phyloP scores from a whole-genome alignment of 225 moss, liverwort and hornwort genomes.

The Bryum argenteum region DNA sequence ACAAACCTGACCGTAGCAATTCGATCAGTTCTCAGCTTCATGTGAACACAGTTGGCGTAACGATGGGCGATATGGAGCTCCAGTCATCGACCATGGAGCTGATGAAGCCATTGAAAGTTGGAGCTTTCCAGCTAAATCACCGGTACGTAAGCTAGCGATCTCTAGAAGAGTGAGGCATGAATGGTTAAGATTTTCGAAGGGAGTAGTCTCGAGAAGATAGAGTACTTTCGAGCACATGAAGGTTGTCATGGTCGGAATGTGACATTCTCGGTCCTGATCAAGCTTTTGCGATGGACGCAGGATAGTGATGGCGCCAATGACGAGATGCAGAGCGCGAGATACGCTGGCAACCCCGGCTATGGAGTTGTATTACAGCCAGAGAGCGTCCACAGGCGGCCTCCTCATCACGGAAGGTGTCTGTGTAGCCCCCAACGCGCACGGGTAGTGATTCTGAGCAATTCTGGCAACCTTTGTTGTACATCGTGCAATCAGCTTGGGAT shows the following conservation, averaged over 20 bases:
- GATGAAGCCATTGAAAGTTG: conserved; percentile 5
- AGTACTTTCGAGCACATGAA: no score
- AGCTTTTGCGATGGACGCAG: background rate
- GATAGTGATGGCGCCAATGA: conserved; percentile 31
- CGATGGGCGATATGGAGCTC: background rate
- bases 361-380: conserved; percentile 20
- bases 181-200: no score
- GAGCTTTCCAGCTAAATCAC: conserved; percentile 16
- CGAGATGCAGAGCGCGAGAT: conserved; percentile 23
- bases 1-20: no score
- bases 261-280: no score
- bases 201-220: no score
- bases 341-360: conserved; percentile 22
- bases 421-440: conserved; percentile 27
- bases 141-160: conserved; percentile 5
- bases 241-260: background rate
- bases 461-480: background rate
- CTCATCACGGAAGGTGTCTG: conserved; percentile 32
- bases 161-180: no score
- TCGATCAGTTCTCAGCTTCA: no score
- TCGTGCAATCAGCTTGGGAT: no score
- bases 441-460: conserved; percentile 11
- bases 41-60: background rate
- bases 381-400: conserved; percentile 30
- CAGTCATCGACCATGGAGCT: conserved; percentile 13